Base-by-base conservation (phyloP, 163 green algal species). In the Prototheca cutis region DNA sequence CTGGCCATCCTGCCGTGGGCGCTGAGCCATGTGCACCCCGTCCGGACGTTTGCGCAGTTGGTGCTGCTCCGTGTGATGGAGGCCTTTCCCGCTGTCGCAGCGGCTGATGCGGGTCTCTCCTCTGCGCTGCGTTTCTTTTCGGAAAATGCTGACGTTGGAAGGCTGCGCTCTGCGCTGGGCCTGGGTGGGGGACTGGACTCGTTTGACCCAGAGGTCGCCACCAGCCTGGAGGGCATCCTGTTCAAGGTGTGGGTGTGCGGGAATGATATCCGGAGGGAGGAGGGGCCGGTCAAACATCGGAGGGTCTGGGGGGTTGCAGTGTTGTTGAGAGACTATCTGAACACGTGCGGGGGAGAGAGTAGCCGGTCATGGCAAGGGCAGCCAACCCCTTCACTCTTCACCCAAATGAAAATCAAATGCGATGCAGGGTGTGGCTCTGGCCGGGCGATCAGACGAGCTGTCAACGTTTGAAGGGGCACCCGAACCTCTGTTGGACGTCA, bases 1-100 rank as follows among this genome's bases (percentile, higher is more conserved):
- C 29, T 2, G 15, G 34, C 42, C 17, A 58, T 84, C 10, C 29
- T 56, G 17, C 75, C 75, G 8, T 85, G 72, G 72, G 49, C 75
- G 7, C 71, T 72, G 28, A 68, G 61, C 28, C 77, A 83, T 54
- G 68, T 66, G 3, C 75, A 82, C 62, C 59, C 58, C 21, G 55
- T 77, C 25, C 63, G 74, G 29, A 81, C 72, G 1, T 80, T 83
- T 55, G 61, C 78, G 3, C 78, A 85, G 67, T 61, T 85, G 24
- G 45, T 79, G 2, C 62, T 76, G 28, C 71, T 65, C 60, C 55
- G 69, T 25, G 61, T 85, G 47, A 40, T 68, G 39, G 40, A 69
- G 49, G 28, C 67, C 17, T 77, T 71, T 49, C 72, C 75, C 4
- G 48, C n/a, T 3, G 23, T 77, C 8, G 18, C 24, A 2, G 19